Evolutionary conservation across 495 filamentous ascomycete genomes (phyloP).

Genomic region (Articulospora tetracladia): DNA sequence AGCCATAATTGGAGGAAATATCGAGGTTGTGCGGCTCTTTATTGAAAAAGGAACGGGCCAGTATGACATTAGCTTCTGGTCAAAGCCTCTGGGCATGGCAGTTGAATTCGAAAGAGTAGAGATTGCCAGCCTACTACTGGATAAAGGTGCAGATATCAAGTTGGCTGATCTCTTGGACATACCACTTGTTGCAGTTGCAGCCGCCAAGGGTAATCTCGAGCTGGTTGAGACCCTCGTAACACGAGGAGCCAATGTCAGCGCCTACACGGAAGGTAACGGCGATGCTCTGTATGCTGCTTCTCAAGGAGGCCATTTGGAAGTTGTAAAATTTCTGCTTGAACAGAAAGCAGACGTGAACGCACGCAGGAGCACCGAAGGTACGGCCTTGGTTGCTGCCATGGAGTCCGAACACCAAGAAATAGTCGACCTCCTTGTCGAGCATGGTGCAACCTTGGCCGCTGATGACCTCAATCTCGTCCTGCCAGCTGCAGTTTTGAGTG

Average conservation of each 20-base stretch:
- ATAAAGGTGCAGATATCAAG: background rate
- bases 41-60: background rate
- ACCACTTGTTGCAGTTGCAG: background rate
- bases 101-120: background rate
- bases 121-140: background rate
- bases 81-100: background rate
- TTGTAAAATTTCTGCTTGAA: background rate
- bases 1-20: background rate
- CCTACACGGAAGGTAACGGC: background rate
- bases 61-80: background rate
- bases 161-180: background rate
- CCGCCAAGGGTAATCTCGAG: background rate
- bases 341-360: background rate
- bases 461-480: background rate
- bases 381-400: background rate
- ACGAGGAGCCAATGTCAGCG: slow-evolving; percentile 19
- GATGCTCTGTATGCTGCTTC: background rate
- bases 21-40: background rate
- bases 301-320: background rate
- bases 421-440: slow-evolving; percentile 8
- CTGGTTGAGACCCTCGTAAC: background rate
- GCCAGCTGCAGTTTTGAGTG: background rate
- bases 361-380: background rate
- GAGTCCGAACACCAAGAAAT: background rate
- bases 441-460: background rate